A percentile compares a stretch with the other conserved stretches of the same genome.
Evolutionary conservation across 495 filamentous ascomycete genomes (phyloP).

Genomic region (Talaromyces nanjingensis): DNA sequence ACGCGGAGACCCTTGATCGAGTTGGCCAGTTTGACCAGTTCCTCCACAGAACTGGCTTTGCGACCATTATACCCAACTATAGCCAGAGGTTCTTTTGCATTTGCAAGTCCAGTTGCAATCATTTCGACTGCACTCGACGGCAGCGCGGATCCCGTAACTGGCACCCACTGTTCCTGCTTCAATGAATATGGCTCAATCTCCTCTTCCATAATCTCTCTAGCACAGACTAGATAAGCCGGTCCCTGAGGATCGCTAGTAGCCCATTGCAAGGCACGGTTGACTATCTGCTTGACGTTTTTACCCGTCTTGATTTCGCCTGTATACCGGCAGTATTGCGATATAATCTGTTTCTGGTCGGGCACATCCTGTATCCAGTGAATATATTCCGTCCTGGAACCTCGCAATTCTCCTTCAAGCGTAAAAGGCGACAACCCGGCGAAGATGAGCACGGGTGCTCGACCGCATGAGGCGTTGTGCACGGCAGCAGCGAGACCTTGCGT

Average conservation of each 20-base stretch:
- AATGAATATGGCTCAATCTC: slow-evolving; percentile 78
- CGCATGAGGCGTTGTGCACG: slow-evolving; percentile 84
- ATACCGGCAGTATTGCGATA: slow-evolving; percentile 93
- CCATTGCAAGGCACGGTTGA: slow-evolving; percentile 84
- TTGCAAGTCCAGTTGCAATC: slow-evolving; percentile 64
- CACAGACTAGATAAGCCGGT: slow-evolving; percentile 78
- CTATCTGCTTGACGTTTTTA: slow-evolving; percentile 92
- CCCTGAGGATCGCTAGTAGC: slow-evolving; percentile 75
- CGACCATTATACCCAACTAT: slow-evolving; percentile 82
- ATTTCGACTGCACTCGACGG: slow-evolving; percentile 54
- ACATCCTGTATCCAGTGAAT: slow-evolving; percentile 99
- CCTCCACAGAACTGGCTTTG: slow-evolving; percentile 59
- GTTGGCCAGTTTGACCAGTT: slow-evolving; percentile 72
- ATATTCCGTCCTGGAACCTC: slow-evolving; percentile 84
- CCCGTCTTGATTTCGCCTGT: slow-evolving; percentile 84
- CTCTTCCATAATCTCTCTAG: slow-evolving; percentile 87
- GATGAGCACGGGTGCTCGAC: slow-evolving; percentile 79
- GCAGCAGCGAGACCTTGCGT: slow-evolving; percentile 89
- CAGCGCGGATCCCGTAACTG: slow-evolving; percentile 70
- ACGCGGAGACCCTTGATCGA: slow-evolving; percentile 73
- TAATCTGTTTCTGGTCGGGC: slow-evolving; percentile 87
- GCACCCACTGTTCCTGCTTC: slow-evolving; percentile 66
- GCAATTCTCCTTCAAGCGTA: slow-evolving; percentile 85
- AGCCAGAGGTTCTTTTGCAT: slow-evolving; percentile 68
- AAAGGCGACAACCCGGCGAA: slow-evolving; percentile 88